A percentile compares a stretch with the other conserved stretches of the same genome.
Evolutionary conservation across 495 filamentous ascomycete species (phyloP).

Genomic region (Barbatosphaeria neglecta): DNA sequence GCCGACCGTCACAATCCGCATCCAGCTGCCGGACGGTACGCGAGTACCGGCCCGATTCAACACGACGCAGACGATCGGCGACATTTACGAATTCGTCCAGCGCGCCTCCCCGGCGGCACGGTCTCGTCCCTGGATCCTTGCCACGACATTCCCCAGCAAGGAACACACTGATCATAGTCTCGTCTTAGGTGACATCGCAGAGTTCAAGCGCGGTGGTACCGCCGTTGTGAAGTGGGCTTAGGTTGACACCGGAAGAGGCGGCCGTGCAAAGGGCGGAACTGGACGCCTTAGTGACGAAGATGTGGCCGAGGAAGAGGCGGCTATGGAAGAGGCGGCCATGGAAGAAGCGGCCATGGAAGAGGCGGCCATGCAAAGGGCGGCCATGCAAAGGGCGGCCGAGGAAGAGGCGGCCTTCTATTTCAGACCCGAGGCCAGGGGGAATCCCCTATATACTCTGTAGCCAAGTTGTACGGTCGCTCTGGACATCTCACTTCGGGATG

Average conservation of each 20-base stretch:
- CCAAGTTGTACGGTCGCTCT: not conserved
- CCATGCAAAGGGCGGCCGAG: no score
- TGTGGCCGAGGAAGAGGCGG: no score
- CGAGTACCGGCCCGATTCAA: constrained; percentile 83
- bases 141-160: constrained; percentile 94
- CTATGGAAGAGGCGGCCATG: no score
- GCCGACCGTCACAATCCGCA: constrained; percentile 69
- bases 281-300: no score
- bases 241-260: no score
- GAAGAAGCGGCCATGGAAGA: no score
- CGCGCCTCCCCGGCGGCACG: constrained; percentile 49
- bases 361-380: no score
- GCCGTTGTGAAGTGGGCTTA: constrained; percentile 83
- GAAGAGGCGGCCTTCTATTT: not conserved
- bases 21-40: constrained; percentile 84
- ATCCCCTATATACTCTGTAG: not conserved
- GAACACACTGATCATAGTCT: constrained; percentile 66
- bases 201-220: constrained; percentile 70
- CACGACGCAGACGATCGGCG: constrained; percentile 76
- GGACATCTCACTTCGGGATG: no score
- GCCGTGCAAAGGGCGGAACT: no score
- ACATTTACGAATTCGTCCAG: constrained; percentile 78
- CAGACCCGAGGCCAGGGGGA: not conserved
- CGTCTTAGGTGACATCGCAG: constrained; percentile 63
- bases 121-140: constrained; percentile 61